A percentile compares a stretch with the other conserved stretches of the same genome.
phyloP scores from a whole-genome alignment of 2,329 filamentous ascomycete species.

The Talaromyces amestolkiae region DNA sequence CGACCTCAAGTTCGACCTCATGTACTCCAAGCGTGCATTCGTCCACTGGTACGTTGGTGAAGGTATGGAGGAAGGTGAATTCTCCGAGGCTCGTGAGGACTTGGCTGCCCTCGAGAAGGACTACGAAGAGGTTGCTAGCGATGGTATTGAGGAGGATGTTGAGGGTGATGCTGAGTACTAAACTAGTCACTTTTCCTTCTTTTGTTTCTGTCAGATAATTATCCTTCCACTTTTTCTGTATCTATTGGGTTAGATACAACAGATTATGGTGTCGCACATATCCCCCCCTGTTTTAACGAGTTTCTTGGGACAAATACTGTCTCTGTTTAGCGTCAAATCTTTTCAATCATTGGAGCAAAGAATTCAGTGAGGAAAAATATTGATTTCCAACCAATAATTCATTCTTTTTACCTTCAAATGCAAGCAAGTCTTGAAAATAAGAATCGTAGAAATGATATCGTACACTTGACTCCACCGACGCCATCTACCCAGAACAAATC shows the following conservation, averaged over 20 bases:
- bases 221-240: background rate
- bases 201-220: constrained; percentile 6
- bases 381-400: background rate
- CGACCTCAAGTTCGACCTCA: constrained; percentile 67
- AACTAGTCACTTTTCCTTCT: background rate
- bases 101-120: constrained; percentile 82
- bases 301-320: background rate
- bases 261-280: constrained; percentile 16
- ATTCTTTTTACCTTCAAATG: background rate
- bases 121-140: constrained; percentile 78
- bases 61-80: constrained; percentile 90
- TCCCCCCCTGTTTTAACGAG: background rate
- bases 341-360: background rate
- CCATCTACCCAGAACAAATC: background rate
- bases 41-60: constrained; percentile 79
- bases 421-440: background rate
- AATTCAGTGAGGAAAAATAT: background rate
- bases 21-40: constrained; percentile 68
- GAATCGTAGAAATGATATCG: background rate
- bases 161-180: constrained; percentile 49
- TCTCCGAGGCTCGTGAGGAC: constrained; percentile 83
- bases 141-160: constrained; percentile 62
- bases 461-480: background rate
- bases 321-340: constrained; percentile 2
- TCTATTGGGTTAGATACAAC: background rate